Percentiles rank a stretch among this genome's conserved stretches.
phyloP scores from a whole-genome alignment of 257 asterid genomes.

The Avicennia marina region DNA sequence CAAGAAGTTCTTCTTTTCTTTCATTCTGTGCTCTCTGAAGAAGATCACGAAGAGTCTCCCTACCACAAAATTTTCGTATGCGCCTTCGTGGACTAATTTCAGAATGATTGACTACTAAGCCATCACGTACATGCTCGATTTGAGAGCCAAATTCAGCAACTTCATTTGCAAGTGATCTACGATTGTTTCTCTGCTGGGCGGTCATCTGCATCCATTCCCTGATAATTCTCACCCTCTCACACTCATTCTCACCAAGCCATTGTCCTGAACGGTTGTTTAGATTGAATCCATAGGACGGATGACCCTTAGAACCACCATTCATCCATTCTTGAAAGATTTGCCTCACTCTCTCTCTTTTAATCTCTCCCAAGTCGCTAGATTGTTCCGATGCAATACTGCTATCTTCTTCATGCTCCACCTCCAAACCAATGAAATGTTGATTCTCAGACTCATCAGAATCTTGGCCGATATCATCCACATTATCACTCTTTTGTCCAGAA shows the following conservation, averaged over 20 bases:
- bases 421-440: constrained; percentile 35
- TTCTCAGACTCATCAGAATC: constrained; percentile 35
- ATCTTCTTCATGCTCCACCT: constrained; percentile 42
- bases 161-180: constrained; percentile 38
- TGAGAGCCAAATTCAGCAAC: constrained; percentile 42
- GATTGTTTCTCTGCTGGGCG: constrained; percentile 31
- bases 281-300: constrained; percentile 27
- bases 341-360: constrained; percentile 74
- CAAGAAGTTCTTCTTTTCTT: constrained; percentile 59
- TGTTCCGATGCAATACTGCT: constrained; percentile 53
- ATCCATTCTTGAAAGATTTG: constrained; percentile 76
- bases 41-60: constrained; percentile 90
- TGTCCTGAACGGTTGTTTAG: constrained; percentile 33
- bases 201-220: constrained; percentile 51
- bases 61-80: constrained; percentile 73
- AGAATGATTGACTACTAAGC: constrained; percentile 23
- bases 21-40: constrained; percentile 69
- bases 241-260: constrained; percentile 47
- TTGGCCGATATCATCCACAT: constrained; percentile 35
- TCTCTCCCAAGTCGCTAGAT: constrained; percentile 66
- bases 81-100: constrained; percentile 50
- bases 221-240: constrained; percentile 52
- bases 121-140: constrained; percentile 45
- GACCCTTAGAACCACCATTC: constrained; percentile 41
- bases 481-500: constrained; percentile 36